Conservation (phyloP, 768 basidiomycete species). For the Vararia minispora region DNA sequence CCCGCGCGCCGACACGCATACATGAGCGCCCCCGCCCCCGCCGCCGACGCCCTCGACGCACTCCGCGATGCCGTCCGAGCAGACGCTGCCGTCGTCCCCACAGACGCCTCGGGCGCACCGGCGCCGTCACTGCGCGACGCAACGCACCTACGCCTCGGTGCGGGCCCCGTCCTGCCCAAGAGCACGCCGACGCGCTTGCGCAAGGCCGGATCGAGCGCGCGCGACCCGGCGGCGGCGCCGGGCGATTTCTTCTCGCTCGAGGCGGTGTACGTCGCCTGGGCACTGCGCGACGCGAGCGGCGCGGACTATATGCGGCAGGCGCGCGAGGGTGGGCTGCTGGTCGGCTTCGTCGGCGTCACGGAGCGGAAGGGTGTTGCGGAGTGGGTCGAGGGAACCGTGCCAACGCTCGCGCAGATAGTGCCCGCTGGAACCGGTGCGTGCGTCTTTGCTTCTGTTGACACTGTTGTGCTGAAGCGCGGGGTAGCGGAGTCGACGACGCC, state of each 20-base stretch:
- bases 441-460: conserved; percentile 15
- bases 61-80: conserved; percentile 9
- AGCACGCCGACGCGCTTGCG: conserved; percentile 68
- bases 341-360: conserved; percentile 76
- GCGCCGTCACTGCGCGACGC: conserved; percentile 41
- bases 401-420: conserved; percentile 40
- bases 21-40: no score
- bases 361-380: conserved; percentile 82
- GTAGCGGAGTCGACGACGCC: conserved; percentile 47
- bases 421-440: conserved; percentile 34
- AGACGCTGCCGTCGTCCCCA: conserved; percentile 6
- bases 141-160: conserved; percentile 51
- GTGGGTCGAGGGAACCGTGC: conserved; percentile 59
- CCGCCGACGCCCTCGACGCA: conserved; percentile 10
- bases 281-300: conserved; percentile 55
- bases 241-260: conserved; percentile 71
- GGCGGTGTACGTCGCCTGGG: conserved; percentile 80
- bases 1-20: no score
- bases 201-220: conserved; percentile 40
- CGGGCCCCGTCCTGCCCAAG: conserved; percentile 51
- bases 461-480: not conserved
- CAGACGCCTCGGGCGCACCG: conserved; percentile 20
- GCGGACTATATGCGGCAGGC: conserved; percentile 88
- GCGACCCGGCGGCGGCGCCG: conserved; percentile 24
- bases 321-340: conserved; percentile 58